Evolutionary conservation across 129 eudicot genomes (phyloP).

Genomic region (Oenanthe sinensis): DNA sequence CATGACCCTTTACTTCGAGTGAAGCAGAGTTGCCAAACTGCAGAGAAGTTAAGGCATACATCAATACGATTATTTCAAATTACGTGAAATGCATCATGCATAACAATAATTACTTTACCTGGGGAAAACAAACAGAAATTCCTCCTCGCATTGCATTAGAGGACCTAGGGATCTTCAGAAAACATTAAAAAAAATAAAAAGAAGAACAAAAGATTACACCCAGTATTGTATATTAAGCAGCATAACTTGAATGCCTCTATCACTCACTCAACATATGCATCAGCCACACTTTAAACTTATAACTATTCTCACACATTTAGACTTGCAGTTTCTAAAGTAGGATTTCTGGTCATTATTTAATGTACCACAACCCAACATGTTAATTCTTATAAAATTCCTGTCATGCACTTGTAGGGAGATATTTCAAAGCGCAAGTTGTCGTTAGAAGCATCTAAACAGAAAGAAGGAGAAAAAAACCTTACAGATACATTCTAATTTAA

Average conservation of each 20-base stretch:
- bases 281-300: not conserved
- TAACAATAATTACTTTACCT: conserved; percentile 32
- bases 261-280: not conserved
- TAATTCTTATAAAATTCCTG: not conserved
- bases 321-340: not conserved
- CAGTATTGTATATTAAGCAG: not conserved
- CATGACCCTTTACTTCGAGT: conserved; percentile 79
- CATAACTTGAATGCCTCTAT: not conserved
- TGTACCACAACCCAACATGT: not conserved
- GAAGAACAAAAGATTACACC: conserved; percentile 1
- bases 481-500: not conserved
- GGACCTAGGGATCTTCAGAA: conserved; percentile 55
- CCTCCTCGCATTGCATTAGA: conserved; percentile 90
- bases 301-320: not conserved
- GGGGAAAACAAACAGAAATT: conserved; percentile 80
- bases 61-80: not conserved
- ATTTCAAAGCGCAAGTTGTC: not conserved
- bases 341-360: not conserved
- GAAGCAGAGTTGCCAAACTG: conserved; percentile 80
- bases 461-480: not conserved
- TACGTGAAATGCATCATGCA: not conserved
- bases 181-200: not conserved
- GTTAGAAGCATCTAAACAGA: not conserved
- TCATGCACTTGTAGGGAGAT: not conserved
- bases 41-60: conserved; percentile 6